These are phyloP conservation scores for Hemerocallis citrina DNA, from an alignment of 106 monocot genomes.

Conservation along the genomic window DNA sequence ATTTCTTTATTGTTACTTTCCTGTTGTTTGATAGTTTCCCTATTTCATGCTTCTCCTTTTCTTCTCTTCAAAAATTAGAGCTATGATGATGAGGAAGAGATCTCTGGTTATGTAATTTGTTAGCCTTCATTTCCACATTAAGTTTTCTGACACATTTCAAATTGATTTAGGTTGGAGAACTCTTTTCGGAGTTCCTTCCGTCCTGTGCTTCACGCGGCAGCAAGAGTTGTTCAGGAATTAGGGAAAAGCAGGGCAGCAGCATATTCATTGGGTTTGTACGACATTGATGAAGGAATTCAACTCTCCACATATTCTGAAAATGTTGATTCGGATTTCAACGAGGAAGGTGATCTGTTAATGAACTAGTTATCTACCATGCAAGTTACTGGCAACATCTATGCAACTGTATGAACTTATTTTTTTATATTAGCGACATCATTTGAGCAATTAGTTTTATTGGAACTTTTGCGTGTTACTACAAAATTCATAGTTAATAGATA, in stretches of 20 bases:
- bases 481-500: too few relatives aligned
- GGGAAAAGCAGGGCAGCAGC: conserved; percentile 98
- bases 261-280: conserved; percentile 74
- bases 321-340: conserved; percentile 60
- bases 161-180: conserved; percentile 60
- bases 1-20: too few relatives aligned
- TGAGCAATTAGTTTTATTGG: too few relatives aligned
- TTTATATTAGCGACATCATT: too few relatives aligned
- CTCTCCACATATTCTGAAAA: conserved; percentile 64
- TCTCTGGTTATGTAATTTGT: background rate
- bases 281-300: conserved; percentile 63
- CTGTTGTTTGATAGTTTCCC: too few relatives aligned
- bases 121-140: background rate
- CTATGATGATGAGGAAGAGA: background rate
- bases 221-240: conserved; percentile 97
- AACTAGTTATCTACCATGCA: background rate
- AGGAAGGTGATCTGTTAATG: conserved; percentile 54
- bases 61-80: conserved; percentile 5
- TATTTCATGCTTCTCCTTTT: background rate
- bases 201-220: conserved; percentile 93
- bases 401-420: background rate
- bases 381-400: background rate
- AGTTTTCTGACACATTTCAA: background rate
- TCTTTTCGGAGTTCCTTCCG: conserved; percentile 97
- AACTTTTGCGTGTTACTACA: too few relatives aligned